phyloP scores from a whole-genome alignment of 2,329 filamentous ascomycete species.

The Colletotrichum destructivum region DNA sequence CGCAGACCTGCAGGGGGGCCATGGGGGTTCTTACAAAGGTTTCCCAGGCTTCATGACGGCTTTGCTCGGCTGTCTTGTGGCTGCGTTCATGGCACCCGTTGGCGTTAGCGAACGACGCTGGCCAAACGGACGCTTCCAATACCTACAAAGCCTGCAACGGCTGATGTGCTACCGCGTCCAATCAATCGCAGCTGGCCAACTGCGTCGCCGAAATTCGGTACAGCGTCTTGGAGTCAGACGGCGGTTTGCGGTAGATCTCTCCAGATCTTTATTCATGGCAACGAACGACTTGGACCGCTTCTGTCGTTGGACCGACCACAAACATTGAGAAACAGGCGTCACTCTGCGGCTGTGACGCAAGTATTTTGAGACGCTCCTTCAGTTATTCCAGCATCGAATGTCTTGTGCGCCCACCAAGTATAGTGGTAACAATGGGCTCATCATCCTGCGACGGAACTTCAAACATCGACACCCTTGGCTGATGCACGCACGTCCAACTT shows the following conservation, averaged over 20 bases:
- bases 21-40: slow-evolving; percentile 16
- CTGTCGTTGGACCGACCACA: not conserved
- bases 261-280: not conserved
- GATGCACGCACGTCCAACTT: slow-evolving; percentile 31
- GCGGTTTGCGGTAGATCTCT: slow-evolving; percentile 17
- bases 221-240: slow-evolving; percentile 24
- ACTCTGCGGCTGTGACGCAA: slow-evolving; percentile 23
- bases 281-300: not conserved
- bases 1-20: slow-evolving; percentile 33
- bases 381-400: slow-evolving; percentile 8
- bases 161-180: slow-evolving; percentile 1
- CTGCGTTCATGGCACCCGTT: slow-evolving; percentile 34
- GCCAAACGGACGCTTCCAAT: slow-evolving; percentile 26
- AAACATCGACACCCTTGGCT: slow-evolving; percentile 38
- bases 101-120: slow-evolving; percentile 31
- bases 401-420: not conserved
- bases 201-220: slow-evolving; percentile 1
- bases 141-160: not conserved
- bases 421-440: slow-evolving; percentile 28
- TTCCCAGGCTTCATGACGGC: slow-evolving; percentile 29
- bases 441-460: slow-evolving; percentile 41
- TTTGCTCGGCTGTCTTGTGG: slow-evolving; percentile 19
- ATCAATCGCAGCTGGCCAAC: slow-evolving; percentile 11
- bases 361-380: slow-evolving; percentile 2
- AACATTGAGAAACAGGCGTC: slow-evolving; percentile 15